A percentile compares a stretch with the other conserved stretches of the same genome.
Evolutionary conservation across 306 rosid species (phyloP).

Genomic region (Senna siamea): DNA sequence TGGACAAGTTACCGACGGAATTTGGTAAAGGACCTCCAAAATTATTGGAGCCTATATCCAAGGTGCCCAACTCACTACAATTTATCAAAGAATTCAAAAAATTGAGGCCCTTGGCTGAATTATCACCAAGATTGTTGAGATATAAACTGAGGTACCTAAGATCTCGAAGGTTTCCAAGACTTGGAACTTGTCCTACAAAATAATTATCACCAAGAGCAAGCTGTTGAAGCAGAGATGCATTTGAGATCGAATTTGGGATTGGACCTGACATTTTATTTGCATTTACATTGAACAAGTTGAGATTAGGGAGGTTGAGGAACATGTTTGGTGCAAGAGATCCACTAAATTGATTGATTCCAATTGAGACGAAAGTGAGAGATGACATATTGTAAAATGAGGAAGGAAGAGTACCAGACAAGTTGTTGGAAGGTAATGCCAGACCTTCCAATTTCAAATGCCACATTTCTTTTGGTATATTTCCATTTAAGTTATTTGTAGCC

Average conservation of each 20-base stretch:
- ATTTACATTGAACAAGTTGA: background rate
- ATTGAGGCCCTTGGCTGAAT: constrained; percentile 7
- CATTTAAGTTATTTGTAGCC: too few species aligned
- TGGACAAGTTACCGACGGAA: constrained; percentile 33
- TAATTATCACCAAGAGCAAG: background rate
- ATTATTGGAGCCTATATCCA: background rate
- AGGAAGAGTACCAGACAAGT: too few species aligned
- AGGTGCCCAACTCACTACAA: background rate
- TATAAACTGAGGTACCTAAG: background rate
- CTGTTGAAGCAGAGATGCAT: background rate
- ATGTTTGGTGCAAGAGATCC: constrained; percentile 23
- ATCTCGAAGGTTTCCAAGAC: background rate
- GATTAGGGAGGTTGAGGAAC: background rate
- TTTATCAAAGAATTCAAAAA: constrained; percentile 27
- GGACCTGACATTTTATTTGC: background rate
- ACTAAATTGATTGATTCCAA: background rate
- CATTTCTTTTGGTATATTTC: too few species aligned
- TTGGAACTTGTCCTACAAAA: constrained; percentile 5
- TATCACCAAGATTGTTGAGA: constrained; percentile 28
- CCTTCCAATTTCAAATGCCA: too few species aligned
- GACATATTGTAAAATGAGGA: too few species aligned
- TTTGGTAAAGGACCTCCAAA: constrained; percentile 37
- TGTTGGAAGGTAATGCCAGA: too few species aligned
- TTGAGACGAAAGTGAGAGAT: background rate
- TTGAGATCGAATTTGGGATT: constrained; percentile 5